phyloP scores from a whole-genome alignment of 2,329 filamentous ascomycete species.

The Trichoderma aggressivum region DNA sequence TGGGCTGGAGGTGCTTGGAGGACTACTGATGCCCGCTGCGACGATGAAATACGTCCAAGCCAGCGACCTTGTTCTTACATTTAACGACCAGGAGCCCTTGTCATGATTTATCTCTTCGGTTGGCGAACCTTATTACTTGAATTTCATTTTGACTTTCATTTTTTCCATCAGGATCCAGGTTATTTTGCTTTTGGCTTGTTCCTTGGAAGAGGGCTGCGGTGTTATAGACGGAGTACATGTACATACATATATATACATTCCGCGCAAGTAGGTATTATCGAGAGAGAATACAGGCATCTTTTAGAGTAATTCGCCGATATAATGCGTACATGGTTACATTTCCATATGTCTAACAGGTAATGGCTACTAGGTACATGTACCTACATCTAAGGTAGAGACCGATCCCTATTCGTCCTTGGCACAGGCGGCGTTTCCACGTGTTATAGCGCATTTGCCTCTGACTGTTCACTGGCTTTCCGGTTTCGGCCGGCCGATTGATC shows the following conservation, averaged over 20 bases:
- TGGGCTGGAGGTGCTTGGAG: neutral
- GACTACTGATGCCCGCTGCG: too few species aligned
- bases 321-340: neutral
- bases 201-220: neutral
- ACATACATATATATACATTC: neutral
- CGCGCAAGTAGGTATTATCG: too few species aligned
- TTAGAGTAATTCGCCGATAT: neutral
- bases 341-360: too few species aligned
- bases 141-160: neutral
- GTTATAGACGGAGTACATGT: neutral
- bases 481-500: conserved; percentile 13
- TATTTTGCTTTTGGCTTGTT: neutral
- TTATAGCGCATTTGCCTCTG: neutral
- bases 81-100: neutral
- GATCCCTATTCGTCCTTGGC: neutral
- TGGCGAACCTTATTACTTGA: neutral
- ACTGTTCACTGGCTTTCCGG: conserved; percentile 2
- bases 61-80: neutral
- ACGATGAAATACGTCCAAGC: neutral
- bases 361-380: too few species aligned
- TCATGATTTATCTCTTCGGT: neutral
- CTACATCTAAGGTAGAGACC: too few species aligned
- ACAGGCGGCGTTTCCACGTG: neutral
- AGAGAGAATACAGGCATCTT: neutral
- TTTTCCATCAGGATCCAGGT: neutral